Percentiles rank a stretch among this genome's conserved stretches.
phyloP scores from a whole-genome alignment of 2,329 filamentous ascomycete species.

The Aspergillus chevalieri region DNA sequence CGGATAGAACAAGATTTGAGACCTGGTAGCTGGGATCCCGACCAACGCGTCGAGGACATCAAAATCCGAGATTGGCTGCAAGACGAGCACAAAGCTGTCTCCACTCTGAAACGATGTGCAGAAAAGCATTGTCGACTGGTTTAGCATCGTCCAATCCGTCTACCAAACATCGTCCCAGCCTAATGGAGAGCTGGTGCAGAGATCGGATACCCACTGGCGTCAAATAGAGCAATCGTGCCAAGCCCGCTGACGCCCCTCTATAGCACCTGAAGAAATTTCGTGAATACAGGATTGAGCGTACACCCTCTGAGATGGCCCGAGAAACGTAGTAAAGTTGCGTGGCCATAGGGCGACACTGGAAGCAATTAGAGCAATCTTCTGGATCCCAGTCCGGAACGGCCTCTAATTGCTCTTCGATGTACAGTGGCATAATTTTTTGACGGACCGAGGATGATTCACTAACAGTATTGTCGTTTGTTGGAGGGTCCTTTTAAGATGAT shows the following conservation, averaged over 20 bases:
- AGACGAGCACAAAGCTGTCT: not conserved
- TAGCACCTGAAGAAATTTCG: not conserved
- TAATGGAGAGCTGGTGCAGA: not conserved
- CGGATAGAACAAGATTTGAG: not conserved
- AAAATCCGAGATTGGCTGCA: not conserved
- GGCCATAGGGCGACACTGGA: not conserved
- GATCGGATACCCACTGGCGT: not conserved
- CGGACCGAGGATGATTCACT: not conserved
- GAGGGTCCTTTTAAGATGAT: not conserved
- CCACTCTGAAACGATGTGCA: not conserved
- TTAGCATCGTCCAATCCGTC: not conserved
- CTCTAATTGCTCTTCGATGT: not conserved
- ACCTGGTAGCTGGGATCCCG: not conserved
- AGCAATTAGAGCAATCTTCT: not conserved
- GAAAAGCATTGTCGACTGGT: not conserved
- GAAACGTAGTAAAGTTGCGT: not conserved
- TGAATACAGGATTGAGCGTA: not conserved
- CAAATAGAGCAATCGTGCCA: not conserved
- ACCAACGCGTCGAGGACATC: too few species aligned
- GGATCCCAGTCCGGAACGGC: not conserved
- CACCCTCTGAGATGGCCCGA: not conserved
- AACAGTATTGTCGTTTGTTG: not conserved
- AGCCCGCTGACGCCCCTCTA: not conserved
- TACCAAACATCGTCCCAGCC: not conserved
- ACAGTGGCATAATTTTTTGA: not conserved